These are phyloP conservation scores for Ustilago shanxiensis DNA, from an alignment of 1,284 basidiomycete species.

Conservation along the genomic window DNA sequence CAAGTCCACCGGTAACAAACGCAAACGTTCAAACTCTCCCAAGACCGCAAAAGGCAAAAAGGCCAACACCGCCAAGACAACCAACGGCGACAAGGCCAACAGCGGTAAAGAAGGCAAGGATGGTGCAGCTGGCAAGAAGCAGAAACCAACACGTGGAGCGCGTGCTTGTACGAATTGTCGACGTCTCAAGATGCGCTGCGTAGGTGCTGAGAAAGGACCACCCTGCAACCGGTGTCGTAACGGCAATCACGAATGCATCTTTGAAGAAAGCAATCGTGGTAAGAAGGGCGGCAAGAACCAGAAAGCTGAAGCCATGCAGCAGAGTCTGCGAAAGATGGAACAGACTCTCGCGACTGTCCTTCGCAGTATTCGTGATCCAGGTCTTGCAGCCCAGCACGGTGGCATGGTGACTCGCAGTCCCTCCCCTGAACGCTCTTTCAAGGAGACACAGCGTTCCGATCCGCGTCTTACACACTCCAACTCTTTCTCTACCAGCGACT, in stretches of 20 bases:
- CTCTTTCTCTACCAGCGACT: conserved; percentile 28
- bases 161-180: conserved; percentile 95
- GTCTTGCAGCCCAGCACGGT: conserved; percentile 47
- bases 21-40: conserved; percentile 6
- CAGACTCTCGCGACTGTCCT: conserved; percentile 64
- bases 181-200: conserved; percentile 97
- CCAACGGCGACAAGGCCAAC: conserved; percentile 21
- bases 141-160: conserved; percentile 66
- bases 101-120: conserved; percentile 24
- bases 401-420: conserved; percentile 56
- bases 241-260: conserved; percentile 66
- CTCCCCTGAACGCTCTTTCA: conserved; percentile 28
- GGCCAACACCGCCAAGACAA: conserved; percentile 22
- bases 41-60: conserved; percentile 36
- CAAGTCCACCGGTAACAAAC: conserved; percentile 15
- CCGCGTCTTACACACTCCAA: conserved; percentile 39
- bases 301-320: conserved; percentile 65
- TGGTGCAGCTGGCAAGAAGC: conserved; percentile 51
- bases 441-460: conserved; percentile 21
- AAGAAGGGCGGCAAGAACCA: conserved; percentile 68
- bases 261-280: conserved; percentile 68
- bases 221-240: conserved; percentile 79
- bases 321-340: conserved; percentile 68
- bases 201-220: conserved; percentile 89
- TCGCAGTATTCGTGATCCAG: conserved; percentile 61